Conservation (phyloP, 768 basidiomycete species). For the Melanogaster broomeanus region DNA sequence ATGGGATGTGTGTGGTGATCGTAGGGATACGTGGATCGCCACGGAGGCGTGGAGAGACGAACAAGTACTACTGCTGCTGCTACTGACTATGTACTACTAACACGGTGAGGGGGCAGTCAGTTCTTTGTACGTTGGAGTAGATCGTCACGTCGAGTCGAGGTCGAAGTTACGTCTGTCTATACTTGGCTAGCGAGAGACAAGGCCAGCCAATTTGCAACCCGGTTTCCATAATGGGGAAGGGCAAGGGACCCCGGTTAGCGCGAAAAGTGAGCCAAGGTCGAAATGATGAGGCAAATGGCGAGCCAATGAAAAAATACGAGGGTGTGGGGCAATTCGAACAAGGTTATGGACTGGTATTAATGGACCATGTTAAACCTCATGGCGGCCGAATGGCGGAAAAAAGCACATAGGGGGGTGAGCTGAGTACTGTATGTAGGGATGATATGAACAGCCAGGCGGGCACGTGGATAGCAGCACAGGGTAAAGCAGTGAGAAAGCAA, state of each 20-base stretch:
- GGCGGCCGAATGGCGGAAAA: neutral
- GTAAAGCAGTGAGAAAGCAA: slow-evolving; percentile 22
- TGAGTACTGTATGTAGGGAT: neutral
- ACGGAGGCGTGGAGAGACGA: no score
- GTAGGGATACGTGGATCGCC: neutral
- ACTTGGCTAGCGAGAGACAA: slow-evolving; percentile 9
- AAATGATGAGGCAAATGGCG: slow-evolving; percentile 20
- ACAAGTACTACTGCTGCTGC: no score
- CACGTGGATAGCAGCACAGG: slow-evolving; percentile 8
- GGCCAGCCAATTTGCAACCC: slow-evolving; percentile 11
- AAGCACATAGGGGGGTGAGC: neutral
- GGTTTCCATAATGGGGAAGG: slow-evolving; percentile 19
- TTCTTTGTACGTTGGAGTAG: slow-evolving; percentile 29
- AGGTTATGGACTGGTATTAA: neutral
- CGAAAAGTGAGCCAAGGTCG: slow-evolving; percentile 28
- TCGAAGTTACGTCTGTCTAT: slow-evolving; percentile 10
- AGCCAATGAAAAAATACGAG: slow-evolving; percentile 16
- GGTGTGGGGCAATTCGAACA: slow-evolving; percentile 13
- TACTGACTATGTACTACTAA: slow-evolving; percentile 29
- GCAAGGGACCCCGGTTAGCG: slow-evolving; percentile 32
- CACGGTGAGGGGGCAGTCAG: slow-evolving; percentile 8
- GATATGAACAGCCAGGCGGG: neutral
- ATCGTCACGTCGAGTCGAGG: slow-evolving; percentile 33
- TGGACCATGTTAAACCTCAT: neutral
- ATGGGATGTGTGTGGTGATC: neutral